phyloP scores from a whole-genome alignment of 768 basidiomycete species.

The Phlebiopsis gigantea region DNA sequence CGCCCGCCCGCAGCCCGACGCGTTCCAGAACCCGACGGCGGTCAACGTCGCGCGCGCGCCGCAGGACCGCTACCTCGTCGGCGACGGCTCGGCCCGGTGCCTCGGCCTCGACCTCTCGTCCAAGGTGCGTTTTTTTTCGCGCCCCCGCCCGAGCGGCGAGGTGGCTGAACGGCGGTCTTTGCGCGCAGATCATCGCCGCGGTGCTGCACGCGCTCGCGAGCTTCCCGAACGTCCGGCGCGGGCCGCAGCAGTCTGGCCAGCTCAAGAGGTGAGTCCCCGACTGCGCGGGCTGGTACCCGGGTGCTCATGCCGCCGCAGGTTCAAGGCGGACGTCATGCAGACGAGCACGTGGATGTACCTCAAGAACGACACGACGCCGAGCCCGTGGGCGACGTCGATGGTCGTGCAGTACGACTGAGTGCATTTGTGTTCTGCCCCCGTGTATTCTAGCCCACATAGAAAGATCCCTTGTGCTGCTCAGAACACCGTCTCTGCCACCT shows the following conservation, averaged over 20 bases:
- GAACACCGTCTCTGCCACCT: slow-evolving; percentile 30
- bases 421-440: not conserved
- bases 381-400: slow-evolving; percentile 68
- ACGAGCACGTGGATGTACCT: slow-evolving; percentile 55
- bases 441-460: not conserved
- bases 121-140: slow-evolving; percentile 33
- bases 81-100: slow-evolving; percentile 29
- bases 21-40: slow-evolving; percentile 43
- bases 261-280: slow-evolving; percentile 44
- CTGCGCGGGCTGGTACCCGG: too few relatives aligned
- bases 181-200: slow-evolving; percentile 45
- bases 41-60: slow-evolving; percentile 42
- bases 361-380: slow-evolving; percentile 39
- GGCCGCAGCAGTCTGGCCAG: slow-evolving; percentile 60
- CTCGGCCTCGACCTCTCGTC: slow-evolving; percentile 50
- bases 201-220: slow-evolving; percentile 62
- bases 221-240: slow-evolving; percentile 54
- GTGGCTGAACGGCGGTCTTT: not conserved
- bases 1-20: slow-evolving; percentile 35
- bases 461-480: not conserved
- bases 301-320: slow-evolving; percentile 30
- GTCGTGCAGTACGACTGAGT: slow-evolving; percentile 32
- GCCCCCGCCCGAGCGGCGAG: not conserved
- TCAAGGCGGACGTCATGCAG: slow-evolving; percentile 38
- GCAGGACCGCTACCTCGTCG: slow-evolving; percentile 40